A percentile compares a stretch with the other conserved stretches of the same genome.
These are phyloP conservation scores for Pyrenula aspistea DNA, from an alignment of 495 filamentous ascomycete species.

Conservation along the genomic window DNA sequence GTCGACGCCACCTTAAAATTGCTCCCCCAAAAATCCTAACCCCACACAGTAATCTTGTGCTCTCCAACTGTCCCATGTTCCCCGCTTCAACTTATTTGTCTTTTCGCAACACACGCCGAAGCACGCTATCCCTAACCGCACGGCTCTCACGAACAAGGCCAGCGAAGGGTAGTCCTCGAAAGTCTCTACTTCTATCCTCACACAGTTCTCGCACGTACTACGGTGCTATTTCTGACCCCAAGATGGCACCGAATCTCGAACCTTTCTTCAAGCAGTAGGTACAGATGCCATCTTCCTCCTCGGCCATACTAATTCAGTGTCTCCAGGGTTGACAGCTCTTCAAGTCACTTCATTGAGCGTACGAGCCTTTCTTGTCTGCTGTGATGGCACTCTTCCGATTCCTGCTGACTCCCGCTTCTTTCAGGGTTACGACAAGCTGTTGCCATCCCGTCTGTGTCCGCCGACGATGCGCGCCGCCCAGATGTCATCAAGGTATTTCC, in stretches of 20 bases:
- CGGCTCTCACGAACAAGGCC: not conserved
- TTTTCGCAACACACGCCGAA: not conserved
- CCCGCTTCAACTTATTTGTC: not conserved
- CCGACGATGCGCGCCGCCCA: constrained; percentile 72
- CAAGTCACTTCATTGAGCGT: constrained; percentile 81
- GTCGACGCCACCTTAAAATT: no score
- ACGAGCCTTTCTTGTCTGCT: no score
- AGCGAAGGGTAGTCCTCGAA: not conserved
- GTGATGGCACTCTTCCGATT: no score
- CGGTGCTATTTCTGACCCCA: constrained; percentile 35
- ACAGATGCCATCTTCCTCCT: constrained; percentile 2
- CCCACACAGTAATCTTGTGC: no score
- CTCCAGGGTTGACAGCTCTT: constrained; percentile 61
- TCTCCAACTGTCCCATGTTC: not conserved
- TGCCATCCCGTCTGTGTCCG: constrained; percentile 89
- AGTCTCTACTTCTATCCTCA: not conserved
- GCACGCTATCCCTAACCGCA: not conserved
- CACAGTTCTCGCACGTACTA: constrained; percentile 23
- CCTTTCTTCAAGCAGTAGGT: constrained; percentile 69
- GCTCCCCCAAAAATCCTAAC: no score
- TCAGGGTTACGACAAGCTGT: constrained; percentile 73
- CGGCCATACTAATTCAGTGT: not conserved
- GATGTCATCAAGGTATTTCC: constrained; percentile 64
- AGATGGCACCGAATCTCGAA: constrained; percentile 77
- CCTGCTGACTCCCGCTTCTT: constrained; percentile 4